These are phyloP conservation scores for Buddleja alternifolia DNA, from an alignment of 257 asterid genomes.

Conservation along the genomic window DNA sequence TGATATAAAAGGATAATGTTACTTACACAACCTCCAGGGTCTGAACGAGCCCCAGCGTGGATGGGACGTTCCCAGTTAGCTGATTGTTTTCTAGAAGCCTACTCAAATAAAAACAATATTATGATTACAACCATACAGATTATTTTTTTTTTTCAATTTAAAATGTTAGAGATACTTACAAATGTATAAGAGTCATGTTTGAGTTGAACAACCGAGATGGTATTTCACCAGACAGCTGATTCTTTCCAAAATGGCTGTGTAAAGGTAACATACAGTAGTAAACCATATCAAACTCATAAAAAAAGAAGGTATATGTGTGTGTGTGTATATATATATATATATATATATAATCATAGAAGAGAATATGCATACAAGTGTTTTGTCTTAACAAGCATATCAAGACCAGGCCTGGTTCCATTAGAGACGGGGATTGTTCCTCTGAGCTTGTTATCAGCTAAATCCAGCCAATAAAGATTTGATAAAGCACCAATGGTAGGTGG, in stretches of 20 bases:
- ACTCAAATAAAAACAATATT: slow-evolving; percentile 24
- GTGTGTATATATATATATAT: no score
- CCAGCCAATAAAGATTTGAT: slow-evolving; percentile 70
- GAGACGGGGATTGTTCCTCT: slow-evolving; percentile 85
- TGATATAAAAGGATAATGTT: slow-evolving; percentile 25
- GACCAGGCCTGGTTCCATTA: slow-evolving; percentile 66
- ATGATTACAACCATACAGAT: background rate
- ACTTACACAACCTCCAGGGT: slow-evolving; percentile 86
- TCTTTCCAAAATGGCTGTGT: slow-evolving; percentile 86
- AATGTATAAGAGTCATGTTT: slow-evolving; percentile 62
- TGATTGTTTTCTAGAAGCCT: slow-evolving; percentile 81
- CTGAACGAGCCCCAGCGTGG: slow-evolving; percentile 57
- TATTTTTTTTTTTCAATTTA: slow-evolving; percentile 3
- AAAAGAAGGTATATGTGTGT: slow-evolving; percentile 1
- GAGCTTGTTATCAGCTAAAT: slow-evolving; percentile 82
- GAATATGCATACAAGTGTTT: slow-evolving; percentile 72
- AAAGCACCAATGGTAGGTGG: slow-evolving; percentile 72
- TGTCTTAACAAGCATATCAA: slow-evolving; percentile 74
- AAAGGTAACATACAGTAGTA: background rate
- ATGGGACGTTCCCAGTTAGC: slow-evolving; percentile 70
- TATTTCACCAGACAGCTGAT: slow-evolving; percentile 71
- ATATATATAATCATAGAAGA: no score
- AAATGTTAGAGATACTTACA: slow-evolving; percentile 56
- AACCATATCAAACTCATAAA: background rate
- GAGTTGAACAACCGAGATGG: slow-evolving; percentile 71